These are phyloP conservation scores for Rhizopogon sp. DNA, from an alignment of 768 basidiomycete genomes.

Conservation along the genomic window DNA sequence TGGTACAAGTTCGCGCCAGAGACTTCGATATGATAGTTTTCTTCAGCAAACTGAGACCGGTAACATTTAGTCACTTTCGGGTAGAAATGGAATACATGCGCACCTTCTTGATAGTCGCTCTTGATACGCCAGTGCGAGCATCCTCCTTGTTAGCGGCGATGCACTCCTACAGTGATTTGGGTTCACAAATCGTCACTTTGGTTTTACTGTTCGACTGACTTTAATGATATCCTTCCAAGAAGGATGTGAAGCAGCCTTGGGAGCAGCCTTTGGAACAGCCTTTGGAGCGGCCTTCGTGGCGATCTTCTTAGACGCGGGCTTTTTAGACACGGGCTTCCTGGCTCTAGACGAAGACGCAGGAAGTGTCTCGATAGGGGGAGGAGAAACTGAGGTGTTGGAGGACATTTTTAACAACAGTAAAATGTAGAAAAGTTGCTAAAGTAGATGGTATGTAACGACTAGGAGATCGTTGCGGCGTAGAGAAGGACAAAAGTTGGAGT, in stretches of 20 bases:
- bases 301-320: conserved; percentile 1
- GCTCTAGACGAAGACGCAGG: conserved; percentile 21
- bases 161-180: conserved; percentile 48
- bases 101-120: conserved; percentile 76
- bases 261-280: conserved; percentile 10
- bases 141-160: conserved; percentile 61
- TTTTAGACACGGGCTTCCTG: conserved; percentile 24
- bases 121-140: conserved; percentile 65
- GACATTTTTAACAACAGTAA: neutral
- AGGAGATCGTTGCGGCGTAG: neutral
- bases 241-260: conserved; percentile 32
- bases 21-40: conserved; percentile 45
- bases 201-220: conserved; percentile 22
- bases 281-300: conserved; percentile 18
- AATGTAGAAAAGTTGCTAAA: neutral
- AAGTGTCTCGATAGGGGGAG: conserved; percentile 8
- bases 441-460: neutral
- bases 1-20: conserved; percentile 37
- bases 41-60: conserved; percentile 39
- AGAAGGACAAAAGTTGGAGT: conserved; percentile 1
- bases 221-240: conserved; percentile 55
- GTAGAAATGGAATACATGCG: conserved; percentile 19
- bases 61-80: conserved; percentile 4
- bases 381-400: conserved; percentile 7
- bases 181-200: neutral